These are phyloP conservation scores for Fusarium liriodendri DNA, from an alignment of 2,329 filamentous ascomycete species.

Conservation along the genomic window DNA sequence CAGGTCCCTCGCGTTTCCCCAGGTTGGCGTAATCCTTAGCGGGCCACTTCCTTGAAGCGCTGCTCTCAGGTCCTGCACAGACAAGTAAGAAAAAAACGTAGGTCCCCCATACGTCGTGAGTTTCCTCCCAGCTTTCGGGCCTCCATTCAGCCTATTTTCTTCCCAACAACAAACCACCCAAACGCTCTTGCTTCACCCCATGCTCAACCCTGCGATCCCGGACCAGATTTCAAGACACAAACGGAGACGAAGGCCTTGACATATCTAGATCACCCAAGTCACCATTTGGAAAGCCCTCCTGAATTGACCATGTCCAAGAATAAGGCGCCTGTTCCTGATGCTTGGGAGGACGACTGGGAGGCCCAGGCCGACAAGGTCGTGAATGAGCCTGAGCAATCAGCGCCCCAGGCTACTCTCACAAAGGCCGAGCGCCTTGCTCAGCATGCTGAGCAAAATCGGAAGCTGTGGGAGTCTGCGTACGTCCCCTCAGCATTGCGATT, in stretches of 20 bases:
- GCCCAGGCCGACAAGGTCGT: slow-evolving; percentile 72
- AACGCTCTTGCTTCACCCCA: slow-evolving; percentile 22
- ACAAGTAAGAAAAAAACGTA: slow-evolving; percentile 8
- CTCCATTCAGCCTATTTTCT: slow-evolving; percentile 30
- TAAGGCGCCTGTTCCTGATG: slow-evolving; percentile 69
- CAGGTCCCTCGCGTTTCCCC: slow-evolving; percentile 5
- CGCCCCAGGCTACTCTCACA: slow-evolving; percentile 61
- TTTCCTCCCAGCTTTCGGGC: slow-evolving; percentile 24
- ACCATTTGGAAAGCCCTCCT: neutral
- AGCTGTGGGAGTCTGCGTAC: slow-evolving; percentile 91
- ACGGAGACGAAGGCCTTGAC: slow-evolving; percentile 34
- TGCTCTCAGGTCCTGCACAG: neutral
- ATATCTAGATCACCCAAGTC: neutral
- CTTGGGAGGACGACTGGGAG: slow-evolving; percentile 95
- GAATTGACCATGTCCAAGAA: slow-evolving; percentile 58
- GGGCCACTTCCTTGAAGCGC: neutral
- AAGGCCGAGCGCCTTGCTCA: slow-evolving; percentile 82
- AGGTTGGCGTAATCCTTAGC: slow-evolving; percentile 10
- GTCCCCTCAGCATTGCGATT: slow-evolving; percentile 39
- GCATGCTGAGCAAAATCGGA: slow-evolving; percentile 85
- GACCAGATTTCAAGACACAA: slow-evolving; percentile 22
- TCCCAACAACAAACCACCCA: slow-evolving; percentile 7
- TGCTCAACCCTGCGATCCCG: slow-evolving; percentile 31
- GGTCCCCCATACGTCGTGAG: slow-evolving; percentile 28
- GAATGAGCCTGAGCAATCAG: slow-evolving; percentile 48